Conservation (phyloP, 83 land plant genomes). For the Thuja plicata region DNA sequence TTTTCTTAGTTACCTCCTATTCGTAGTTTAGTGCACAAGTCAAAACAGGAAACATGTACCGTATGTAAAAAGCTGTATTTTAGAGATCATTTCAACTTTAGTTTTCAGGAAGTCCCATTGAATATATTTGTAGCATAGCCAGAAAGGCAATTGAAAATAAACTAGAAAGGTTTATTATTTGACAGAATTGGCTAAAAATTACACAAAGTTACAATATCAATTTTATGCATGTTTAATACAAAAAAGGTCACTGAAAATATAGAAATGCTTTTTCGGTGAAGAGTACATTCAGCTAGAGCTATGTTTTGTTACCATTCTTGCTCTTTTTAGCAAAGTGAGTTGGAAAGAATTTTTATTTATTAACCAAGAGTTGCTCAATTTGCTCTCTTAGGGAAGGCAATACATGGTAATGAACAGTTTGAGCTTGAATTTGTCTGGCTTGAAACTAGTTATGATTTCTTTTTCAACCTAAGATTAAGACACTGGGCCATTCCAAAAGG, state of each 20-base stretch:
- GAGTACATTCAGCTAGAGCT: neutral
- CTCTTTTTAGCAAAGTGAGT: neutral
- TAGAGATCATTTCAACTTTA: neutral
- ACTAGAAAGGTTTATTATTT: neutral
- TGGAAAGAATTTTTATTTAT: neutral
- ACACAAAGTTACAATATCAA: neutral
- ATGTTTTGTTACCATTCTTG: neutral
- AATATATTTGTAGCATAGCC: neutral
- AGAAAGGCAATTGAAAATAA: neutral
- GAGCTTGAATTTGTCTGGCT: too few relatives aligned
- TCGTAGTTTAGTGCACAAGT: neutral
- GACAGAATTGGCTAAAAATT: neutral
- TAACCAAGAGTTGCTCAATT: neutral
- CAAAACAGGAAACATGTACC: neutral
- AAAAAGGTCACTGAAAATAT: neutral
- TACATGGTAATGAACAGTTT: too few relatives aligned
- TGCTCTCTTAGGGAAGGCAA: neutral
- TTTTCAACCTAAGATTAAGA: too few relatives aligned
- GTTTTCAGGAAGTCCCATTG: neutral
- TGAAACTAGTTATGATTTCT: too few relatives aligned
- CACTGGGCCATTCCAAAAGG: too few relatives aligned
- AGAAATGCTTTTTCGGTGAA: neutral
- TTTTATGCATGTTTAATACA: neutral
- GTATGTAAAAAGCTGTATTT: neutral
- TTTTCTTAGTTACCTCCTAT: neutral